Percentiles rank a stretch among this genome's conserved stretches.
These are phyloP conservation scores for Clitocybe nebularis DNA, from an alignment of 1,284 basidiomycete species.

Conservation along the genomic window DNA sequence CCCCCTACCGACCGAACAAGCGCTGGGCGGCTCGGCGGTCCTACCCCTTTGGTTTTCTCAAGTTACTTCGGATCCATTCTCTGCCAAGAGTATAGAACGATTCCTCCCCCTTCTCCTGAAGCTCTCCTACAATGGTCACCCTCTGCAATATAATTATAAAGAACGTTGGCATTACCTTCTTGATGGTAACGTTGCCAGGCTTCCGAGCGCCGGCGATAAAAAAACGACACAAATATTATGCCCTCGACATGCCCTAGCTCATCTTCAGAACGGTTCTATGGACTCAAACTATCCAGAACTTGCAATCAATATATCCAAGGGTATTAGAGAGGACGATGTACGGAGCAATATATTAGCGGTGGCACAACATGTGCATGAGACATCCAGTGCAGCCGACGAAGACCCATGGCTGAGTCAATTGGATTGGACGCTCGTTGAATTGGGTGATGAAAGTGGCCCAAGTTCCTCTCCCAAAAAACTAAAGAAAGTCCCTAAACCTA, in stretches of 20 bases:
- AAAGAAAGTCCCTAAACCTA: slow-evolving; percentile 22
- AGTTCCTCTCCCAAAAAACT: slow-evolving; percentile 1
- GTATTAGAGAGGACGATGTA: slow-evolving; percentile 30
- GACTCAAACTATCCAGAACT: slow-evolving; percentile 34
- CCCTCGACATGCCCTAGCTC: slow-evolving; percentile 36
- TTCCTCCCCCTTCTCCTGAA: slow-evolving; percentile 79
- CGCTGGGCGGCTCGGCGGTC: neutral
- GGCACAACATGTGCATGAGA: slow-evolving; percentile 30
- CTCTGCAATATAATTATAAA: slow-evolving; percentile 58
- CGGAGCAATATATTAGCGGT: slow-evolving; percentile 31
- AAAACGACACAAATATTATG: slow-evolving; percentile 41
- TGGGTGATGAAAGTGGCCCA: neutral
- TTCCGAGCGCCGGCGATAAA: slow-evolving; percentile 34
- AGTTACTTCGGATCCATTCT: slow-evolving; percentile 44
- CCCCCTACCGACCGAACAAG: neutral
- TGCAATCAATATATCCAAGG: slow-evolving; percentile 37
- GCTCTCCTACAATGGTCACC: slow-evolving; percentile 69
- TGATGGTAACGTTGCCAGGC: slow-evolving; percentile 30
- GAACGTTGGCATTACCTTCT: slow-evolving; percentile 40
- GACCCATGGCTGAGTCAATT: slow-evolving; percentile 66
- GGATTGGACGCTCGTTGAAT: slow-evolving; percentile 52
- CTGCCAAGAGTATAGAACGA: slow-evolving; percentile 55
- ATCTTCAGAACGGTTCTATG: slow-evolving; percentile 36
- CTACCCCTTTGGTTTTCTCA: slow-evolving; percentile 77
- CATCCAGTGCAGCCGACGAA: slow-evolving; percentile 20